Evolutionary conservation across 495 filamentous ascomycete genomes (phyloP), one percentile per base, ranked within the genome.

Genomic region (Durotheca rogersii): DNA sequence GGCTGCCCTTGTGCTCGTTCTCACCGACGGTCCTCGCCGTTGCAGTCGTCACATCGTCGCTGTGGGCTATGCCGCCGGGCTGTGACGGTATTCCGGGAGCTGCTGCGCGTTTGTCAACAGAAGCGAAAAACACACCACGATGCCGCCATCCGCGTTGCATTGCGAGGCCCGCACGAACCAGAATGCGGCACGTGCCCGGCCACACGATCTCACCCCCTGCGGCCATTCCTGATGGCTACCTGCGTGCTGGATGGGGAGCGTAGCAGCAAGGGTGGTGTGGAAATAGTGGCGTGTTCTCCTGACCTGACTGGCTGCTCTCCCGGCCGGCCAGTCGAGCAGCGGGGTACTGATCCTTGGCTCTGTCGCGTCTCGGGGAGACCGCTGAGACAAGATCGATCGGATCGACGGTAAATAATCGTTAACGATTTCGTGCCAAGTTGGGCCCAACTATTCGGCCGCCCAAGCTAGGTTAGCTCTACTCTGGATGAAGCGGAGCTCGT

Each of bases 311-410:
- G n/a, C n/a, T n/a, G n/a, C n/a, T n/a, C n/a, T n/a, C n/a, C n/a
- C n/a, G n/a, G n/a, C n/a, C n/a, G n/a, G n/a, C n/a, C n/a, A n/a
- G n/a, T n/a, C n/a, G n/a, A n/a, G n/a, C n/a, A n/a, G n/a, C n/a
- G n/a, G n/a, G n/a, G n/a, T n/a, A n/a, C n/a, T n/a, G n/a, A n/a
- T n/a, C 25, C 9, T 35, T 7, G 23, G 11, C 2, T 16, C 11
- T 32, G 1, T 32, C 21, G 12, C 11, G 23, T 19, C 16, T 16
- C 15, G n/a, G 27, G n/a, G 11, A 29, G 11, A 12, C 23, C 23
- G 32, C 23, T 17, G 27, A 16, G n/a, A 37, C 6, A 44, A 43
- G 25, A 19, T 43, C n/a, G 29, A 51, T 36, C 44, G 23, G 33
- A 51, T 39, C 6, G 40, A 31, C 17, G 39, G 33, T 16, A 41